Evolutionary conservation across 345 rosid genomes (phyloP).

Genomic region (Citrus hindsii): DNA sequence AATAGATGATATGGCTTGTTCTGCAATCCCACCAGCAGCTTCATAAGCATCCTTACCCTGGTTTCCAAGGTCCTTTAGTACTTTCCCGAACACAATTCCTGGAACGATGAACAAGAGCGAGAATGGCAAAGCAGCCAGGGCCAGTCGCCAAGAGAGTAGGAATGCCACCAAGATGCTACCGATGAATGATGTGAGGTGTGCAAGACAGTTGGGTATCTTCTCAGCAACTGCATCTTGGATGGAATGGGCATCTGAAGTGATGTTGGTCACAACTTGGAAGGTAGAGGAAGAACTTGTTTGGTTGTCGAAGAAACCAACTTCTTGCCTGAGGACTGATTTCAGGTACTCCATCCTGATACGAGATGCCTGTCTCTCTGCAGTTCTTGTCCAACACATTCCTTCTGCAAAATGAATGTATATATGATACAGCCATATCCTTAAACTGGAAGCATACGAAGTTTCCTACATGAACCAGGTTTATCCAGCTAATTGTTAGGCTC

Average conservation of each 20-base stretch:
- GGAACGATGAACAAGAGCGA: slow-evolving; percentile 41
- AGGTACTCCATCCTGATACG: slow-evolving; percentile 44
- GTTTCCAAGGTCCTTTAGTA: slow-evolving; percentile 33
- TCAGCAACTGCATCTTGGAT: slow-evolving; percentile 48
- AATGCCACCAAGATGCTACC: slow-evolving; percentile 33
- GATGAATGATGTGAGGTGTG: slow-evolving; percentile 40
- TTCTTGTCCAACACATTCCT: slow-evolving; percentile 58
- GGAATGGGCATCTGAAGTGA: slow-evolving; percentile 44
- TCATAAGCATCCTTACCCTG: slow-evolving; percentile 38
- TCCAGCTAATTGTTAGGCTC: too few species aligned
- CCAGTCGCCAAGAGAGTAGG: slow-evolving; percentile 47
- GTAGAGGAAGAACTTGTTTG: slow-evolving; percentile 34
- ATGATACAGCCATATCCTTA: neutral
- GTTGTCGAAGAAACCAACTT: slow-evolving; percentile 48
- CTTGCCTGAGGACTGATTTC: slow-evolving; percentile 42
- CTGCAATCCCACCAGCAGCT: slow-evolving; percentile 45
- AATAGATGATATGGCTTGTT: slow-evolving; percentile 53
- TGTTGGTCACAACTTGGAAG: slow-evolving; percentile 39
- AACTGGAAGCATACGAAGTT: neutral
- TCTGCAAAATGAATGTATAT: slow-evolving; percentile 24
- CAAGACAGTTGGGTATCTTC: slow-evolving; percentile 41
- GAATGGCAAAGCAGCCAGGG: slow-evolving; percentile 47
- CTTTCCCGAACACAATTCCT: slow-evolving; percentile 41
- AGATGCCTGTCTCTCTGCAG: slow-evolving; percentile 52
- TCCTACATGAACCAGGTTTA: neutral